A percentile compares a stretch with the other conserved stretches of the same genome.
These are phyloP conservation scores for Cercospora sp. DNA, from an alignment of 2,329 filamentous ascomycete species.

Conservation along the genomic window DNA sequence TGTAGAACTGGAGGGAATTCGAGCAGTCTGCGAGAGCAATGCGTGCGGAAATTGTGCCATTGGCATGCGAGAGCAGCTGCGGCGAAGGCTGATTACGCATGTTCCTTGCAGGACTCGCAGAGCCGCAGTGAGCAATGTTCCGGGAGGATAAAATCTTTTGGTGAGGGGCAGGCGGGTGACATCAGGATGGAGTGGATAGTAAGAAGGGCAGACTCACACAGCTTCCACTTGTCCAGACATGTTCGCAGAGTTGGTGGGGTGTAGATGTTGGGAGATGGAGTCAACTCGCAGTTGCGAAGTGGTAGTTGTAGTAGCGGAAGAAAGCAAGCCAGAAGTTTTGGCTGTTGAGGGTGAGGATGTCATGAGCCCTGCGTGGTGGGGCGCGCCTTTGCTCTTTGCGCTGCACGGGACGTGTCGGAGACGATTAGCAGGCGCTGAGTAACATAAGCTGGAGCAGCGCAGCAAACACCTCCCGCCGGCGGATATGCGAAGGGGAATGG, in stretches of 20 bases:
- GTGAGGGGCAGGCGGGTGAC: slow-evolving; percentile 13
- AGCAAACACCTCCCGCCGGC: neutral
- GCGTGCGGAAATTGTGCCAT: neutral
- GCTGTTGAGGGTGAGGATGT: slow-evolving; percentile 15
- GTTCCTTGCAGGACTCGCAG: slow-evolving; percentile 1
- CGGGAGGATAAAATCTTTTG: slow-evolving; percentile 17
- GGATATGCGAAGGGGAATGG: neutral
- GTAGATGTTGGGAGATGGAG: slow-evolving; percentile 24
- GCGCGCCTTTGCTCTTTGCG: slow-evolving; percentile 2
- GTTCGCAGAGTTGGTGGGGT: slow-evolving; percentile 11
- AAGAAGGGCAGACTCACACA: slow-evolving; percentile 28
- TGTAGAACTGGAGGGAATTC: neutral
- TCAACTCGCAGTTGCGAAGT: slow-evolving; percentile 22
- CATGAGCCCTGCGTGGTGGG: slow-evolving; percentile 3
- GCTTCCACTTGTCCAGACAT: slow-evolving; percentile 25
- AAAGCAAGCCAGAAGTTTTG: slow-evolving; percentile 2
- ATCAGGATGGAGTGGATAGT: too few species aligned
- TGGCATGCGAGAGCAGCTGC: neutral
- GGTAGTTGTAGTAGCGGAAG: slow-evolving; percentile 9
- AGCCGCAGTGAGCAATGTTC: slow-evolving; percentile 14
- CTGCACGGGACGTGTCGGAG: slow-evolving; percentile 10
- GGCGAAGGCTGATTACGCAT: neutral
- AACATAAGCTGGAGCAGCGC: neutral
- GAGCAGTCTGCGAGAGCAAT: neutral
- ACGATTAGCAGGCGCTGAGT: slow-evolving; percentile 5